Base-by-base conservation (phyloP, 2,329 filamentous ascomycete genomes). In the Curvularia hawaiiensis region DNA sequence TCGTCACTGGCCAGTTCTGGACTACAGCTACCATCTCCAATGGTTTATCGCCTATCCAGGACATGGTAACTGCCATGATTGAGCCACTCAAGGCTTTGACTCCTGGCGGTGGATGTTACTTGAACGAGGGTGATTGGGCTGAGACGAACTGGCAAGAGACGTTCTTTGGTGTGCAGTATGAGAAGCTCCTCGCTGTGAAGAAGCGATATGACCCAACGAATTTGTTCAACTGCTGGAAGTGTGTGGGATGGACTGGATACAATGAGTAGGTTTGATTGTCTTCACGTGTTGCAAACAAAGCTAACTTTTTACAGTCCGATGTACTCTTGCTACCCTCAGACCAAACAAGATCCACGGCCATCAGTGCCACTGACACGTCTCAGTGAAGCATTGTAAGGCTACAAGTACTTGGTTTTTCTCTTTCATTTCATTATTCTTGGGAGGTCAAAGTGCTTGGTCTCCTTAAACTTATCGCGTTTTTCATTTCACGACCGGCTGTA, bases 191-290 rank as follows among this genome's bases (percentile, higher is more conserved):
- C 3, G 48, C 51, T 1, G 61, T 74, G 5, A 75, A 75, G 69
- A 68, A 58, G 48, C 59, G 50, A 39, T 76, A 71, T 35, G 72
- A 75, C 48, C 70, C 70, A 1, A 69, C 60, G 0, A 66, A 68
- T 3, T 33, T 76, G 44, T 76, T 76, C 53, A 74, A 75, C 45
- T 74, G 71, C 56, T 75, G 72, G 72, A 75, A 74, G 52, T 75
- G 72, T 52, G 70, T 75, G 45, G 73, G 73, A 2, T 76, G 72
- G 72, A 71, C 65, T 16, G 71, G 73, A 9, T 69, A 70, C 52
- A 56, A 69, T 38, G 72, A 74, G 70, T 73, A 66, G 66, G 70
- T 50, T 9, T n/a, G 20, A 24, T n/a, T 5, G 14, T 8, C 26
- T 9, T 18, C 8, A 46, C 35, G 8, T 26, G 3, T 35, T 35